A percentile compares a stretch with the other conserved stretches of the same genome.
Evolutionary conservation across 306 rosid genomes (phyloP).

Genomic region (Rubus idaeus): DNA sequence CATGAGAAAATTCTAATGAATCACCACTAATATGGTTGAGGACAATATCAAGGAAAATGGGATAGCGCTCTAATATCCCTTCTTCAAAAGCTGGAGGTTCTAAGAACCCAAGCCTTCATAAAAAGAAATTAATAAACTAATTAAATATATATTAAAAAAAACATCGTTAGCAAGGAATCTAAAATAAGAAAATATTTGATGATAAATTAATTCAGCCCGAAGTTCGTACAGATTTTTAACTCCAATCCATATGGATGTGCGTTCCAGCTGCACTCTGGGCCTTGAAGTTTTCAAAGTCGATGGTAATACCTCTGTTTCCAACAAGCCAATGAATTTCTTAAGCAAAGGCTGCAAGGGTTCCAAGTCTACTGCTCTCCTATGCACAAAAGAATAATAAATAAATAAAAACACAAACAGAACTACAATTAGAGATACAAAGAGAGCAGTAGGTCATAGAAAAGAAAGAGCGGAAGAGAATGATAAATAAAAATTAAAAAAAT

Average conservation of each 20-base stretch:
- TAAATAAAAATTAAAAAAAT: neutral
- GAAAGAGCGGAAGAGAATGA: neutral
- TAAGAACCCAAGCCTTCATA: constrained; percentile 86
- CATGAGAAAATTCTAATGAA: constrained; percentile 83
- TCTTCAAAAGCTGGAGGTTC: constrained; percentile 95
- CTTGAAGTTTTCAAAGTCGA: constrained; percentile 48
- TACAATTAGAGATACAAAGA: neutral
- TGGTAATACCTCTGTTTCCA: constrained; percentile 73
- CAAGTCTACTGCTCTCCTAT: constrained; percentile 75
- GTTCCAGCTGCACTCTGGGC: constrained; percentile 70
- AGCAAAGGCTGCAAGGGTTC: constrained; percentile 95
- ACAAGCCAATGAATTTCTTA: constrained; percentile 67
- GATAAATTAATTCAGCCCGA: constrained; percentile 26
- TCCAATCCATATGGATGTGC: constrained; percentile 85
- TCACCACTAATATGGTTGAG: constrained; percentile 90
- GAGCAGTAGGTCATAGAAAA: neutral
- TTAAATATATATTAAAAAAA: neutral
- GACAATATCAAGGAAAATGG: constrained; percentile 86
- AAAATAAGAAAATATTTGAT: neutral
- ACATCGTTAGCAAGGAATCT: constrained; percentile 29
- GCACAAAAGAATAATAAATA: constrained; percentile 16
- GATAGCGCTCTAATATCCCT: constrained; percentile 93
- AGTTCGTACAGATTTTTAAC: constrained; percentile 83
- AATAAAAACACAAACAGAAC: neutral
- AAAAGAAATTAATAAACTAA: constrained; percentile 9